phyloP scores from a whole-genome alignment of 805 yeast species.

The Cyberlindnera suaveolens region DNA sequence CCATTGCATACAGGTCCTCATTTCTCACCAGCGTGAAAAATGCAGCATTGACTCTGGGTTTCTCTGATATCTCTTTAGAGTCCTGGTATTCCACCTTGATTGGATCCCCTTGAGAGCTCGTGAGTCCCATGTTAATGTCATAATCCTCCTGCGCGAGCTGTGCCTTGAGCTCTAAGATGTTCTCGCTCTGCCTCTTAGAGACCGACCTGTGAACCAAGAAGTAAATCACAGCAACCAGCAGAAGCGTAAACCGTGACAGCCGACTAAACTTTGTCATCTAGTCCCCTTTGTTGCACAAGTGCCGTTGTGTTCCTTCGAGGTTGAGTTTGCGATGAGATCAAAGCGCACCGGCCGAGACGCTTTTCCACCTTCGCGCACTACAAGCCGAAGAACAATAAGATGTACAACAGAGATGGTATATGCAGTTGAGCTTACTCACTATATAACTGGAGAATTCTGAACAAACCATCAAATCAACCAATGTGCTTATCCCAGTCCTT shows the following conservation, averaged over 20 bases:
- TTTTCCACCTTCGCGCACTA: no score
- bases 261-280: slow-evolving; percentile 12
- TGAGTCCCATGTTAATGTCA: slow-evolving; percentile 13
- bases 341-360: no score
- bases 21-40: slow-evolving; percentile 39
- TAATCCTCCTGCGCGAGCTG: slow-evolving; percentile 13
- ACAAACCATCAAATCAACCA: slow-evolving; percentile 21
- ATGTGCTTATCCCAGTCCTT: slow-evolving; percentile 62
- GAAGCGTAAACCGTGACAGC: slow-evolving; percentile 15
- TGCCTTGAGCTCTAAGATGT: slow-evolving; percentile 15
- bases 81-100: slow-evolving; percentile 33
- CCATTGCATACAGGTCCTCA: slow-evolving; percentile 28
- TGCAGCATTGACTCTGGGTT: slow-evolving; percentile 49
- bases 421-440: no score
- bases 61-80: slow-evolving; percentile 35
- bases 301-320: no score
- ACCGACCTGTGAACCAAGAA: slow-evolving; percentile 14
- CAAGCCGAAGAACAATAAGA: no score
- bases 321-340: no score
- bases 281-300: no score
- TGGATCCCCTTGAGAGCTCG: background rate
- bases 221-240: slow-evolving; percentile 12
- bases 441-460: no score
- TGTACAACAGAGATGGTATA: no score
- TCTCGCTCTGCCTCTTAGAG: slow-evolving; percentile 14